Evolutionary conservation across 345 rosid genomes (phyloP).

Genomic region (Salix exigua): DNA sequence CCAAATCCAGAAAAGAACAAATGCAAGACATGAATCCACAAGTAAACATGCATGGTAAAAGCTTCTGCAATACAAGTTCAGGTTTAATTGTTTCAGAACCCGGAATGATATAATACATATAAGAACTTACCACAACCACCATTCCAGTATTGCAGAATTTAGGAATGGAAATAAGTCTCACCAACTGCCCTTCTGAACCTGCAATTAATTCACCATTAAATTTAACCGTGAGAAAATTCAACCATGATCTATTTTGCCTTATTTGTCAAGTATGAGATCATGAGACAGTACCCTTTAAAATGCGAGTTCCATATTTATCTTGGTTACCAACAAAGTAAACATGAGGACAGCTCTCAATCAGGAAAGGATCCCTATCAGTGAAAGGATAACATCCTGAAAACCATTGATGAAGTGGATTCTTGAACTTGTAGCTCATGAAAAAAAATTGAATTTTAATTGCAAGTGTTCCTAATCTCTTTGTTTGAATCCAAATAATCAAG

Average conservation of each 20-base stretch:
- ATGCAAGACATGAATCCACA: constrained; percentile 4
- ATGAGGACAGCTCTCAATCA: constrained; percentile 89
- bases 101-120: not conserved
- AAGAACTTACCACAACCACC: constrained; percentile 69
- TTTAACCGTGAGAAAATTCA: not conserved
- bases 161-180: constrained; percentile 71
- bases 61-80: not conserved
- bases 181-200: constrained; percentile 80
- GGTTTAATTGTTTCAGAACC: not conserved
- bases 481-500: constrained; percentile 1
- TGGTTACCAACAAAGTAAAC: constrained; percentile 88
- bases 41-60: not conserved
- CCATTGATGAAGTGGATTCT: constrained; percentile 4
- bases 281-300: constrained; percentile 51
- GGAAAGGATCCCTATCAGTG: constrained; percentile 90
- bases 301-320: constrained; percentile 58
- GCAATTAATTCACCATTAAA: constrained; percentile 22
- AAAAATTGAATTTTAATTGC: not conserved
- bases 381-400: constrained; percentile 90
- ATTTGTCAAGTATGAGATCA: not conserved
- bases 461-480: not conserved
- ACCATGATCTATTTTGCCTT: not conserved
- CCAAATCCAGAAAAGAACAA: not conserved
- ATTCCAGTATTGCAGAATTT: constrained; percentile 70
- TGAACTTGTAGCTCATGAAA: constrained; percentile 10